Evolutionary conservation across 768 basidiomycete species (phyloP).

Genomic region (Lyophyllum shimeji): DNA sequence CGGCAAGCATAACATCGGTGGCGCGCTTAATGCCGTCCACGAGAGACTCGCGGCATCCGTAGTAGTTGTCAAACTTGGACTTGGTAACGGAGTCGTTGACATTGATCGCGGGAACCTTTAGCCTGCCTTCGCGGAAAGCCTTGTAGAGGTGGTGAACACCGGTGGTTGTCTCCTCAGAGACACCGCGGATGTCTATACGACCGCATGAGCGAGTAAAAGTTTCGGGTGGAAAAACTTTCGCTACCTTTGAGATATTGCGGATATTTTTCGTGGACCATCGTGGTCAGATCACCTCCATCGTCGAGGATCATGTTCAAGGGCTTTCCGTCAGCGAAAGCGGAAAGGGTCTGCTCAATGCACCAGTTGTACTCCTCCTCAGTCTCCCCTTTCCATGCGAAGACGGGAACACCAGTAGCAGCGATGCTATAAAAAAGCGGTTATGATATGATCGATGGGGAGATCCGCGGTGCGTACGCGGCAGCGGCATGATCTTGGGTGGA

Average conservation of each 20-base stretch:
- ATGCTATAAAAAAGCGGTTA: conserved; percentile 50
- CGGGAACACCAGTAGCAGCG: conserved; percentile 96
- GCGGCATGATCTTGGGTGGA: conserved; percentile 99
- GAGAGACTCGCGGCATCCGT: conserved; percentile 99
- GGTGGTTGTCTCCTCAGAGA: conserved; percentile 99
- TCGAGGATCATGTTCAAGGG: conserved; percentile 98
- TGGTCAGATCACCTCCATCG: conserved; percentile 97
- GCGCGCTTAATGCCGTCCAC: conserved; percentile 99
- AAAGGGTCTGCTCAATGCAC: conserved; percentile 96
- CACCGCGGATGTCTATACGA: conserved; percentile 74
- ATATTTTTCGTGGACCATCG: conserved; percentile 93
- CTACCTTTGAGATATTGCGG: conserved; percentile 81
- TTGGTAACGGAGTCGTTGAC: conserved; percentile 99
- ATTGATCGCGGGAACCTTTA: conserved; percentile 98
- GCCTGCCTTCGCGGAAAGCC: conserved; percentile 91
- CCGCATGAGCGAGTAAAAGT: conserved; percentile 3
- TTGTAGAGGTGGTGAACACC: conserved; percentile 99
- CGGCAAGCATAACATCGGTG: conserved; percentile 99
- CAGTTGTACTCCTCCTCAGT: conserved; percentile 98
- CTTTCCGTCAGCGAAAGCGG: conserved; percentile 83
- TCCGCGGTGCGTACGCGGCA: conserved; percentile 67
- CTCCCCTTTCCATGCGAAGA: conserved; percentile 99
- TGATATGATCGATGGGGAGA: neutral
- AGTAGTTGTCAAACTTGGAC: conserved; percentile 99
- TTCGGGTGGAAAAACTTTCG: conserved; percentile 11